Base-by-base conservation (phyloP, 208 protist species). In the Crithidia expoeki region DNA sequence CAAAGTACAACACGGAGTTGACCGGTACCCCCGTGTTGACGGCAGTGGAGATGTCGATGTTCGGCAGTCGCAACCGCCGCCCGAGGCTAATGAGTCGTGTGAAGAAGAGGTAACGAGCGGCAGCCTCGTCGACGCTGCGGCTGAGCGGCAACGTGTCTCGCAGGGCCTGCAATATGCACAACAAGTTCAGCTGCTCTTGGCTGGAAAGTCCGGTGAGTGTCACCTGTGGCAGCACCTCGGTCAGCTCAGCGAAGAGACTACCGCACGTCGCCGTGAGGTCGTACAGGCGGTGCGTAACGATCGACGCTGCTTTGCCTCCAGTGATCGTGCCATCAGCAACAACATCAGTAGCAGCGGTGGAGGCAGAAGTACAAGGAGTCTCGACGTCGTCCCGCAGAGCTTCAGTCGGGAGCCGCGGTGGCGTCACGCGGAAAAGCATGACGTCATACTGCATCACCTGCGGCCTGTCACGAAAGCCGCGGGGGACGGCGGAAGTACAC, bases 101-200 rank as follows among this genome's bases (percentile, higher is more conserved):
- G 50, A 88, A 80, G 60, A 96, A 91, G 56, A 88, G 86, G 63
- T 84, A 89, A 25, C 84, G 89, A 34, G 86, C 76, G 4, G 89
- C 92, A 4, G 87, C 87, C 57, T 90, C 75, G 68, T 96, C 92
- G 11, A 86, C 79, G 68, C 83, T 87, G 65, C 74, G 66, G 60
- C 74, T 79, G 34, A 90, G 71, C 28, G 71, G 71, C 10, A 74
- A 52, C 19, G 81, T 69, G 27, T 76, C 80, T 6, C 69, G 79
- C 25, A 94, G 76, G 10, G 87, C 80, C 60, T 92, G 79, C 59
- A 96, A 57, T 38, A 94, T 82, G 74, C 83, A 93, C 30, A 94
- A 68, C 60, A 97, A 68, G n/a, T 56, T 72, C 23, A 94, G 59
- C 61, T 93, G 86, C 32, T 80, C 86, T 9, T 74, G 53, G 51